A percentile compares a stretch with the other conserved stretches of the same genome.
These are phyloP conservation scores for Aethionema arabicum DNA, from an alignment of 345 rosid genomes.

Conservation along the genomic window DNA sequence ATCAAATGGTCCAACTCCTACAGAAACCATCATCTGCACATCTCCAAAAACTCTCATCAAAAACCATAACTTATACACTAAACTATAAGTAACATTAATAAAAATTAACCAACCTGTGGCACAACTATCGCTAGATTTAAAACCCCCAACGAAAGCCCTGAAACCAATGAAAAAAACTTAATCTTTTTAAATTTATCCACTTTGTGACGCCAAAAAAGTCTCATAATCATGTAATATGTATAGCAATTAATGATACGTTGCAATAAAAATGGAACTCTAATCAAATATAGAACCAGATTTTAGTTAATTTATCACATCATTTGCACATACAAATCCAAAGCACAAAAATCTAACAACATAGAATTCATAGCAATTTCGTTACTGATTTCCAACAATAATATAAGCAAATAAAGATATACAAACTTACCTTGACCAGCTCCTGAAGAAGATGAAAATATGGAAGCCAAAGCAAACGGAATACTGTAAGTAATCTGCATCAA, in stretches of 20 bases:
- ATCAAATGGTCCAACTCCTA: constrained; percentile 65
- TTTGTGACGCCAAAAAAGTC: neutral
- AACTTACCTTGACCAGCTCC: constrained; percentile 82
- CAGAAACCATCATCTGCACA: constrained; percentile 69
- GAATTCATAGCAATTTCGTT: no score
- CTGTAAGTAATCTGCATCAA: constrained; percentile 59
- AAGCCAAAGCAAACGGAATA: constrained; percentile 82
- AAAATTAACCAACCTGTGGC: constrained; percentile 55
- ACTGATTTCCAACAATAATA: no score
- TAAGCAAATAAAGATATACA: neutral
- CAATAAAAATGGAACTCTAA: no score
- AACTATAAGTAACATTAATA: no score
- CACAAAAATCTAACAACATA: no score
- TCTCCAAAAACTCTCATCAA: neutral
- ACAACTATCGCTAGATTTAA: constrained; percentile 74
- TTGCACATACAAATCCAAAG: no score
- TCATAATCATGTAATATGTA: neutral
- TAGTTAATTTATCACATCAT: no score
- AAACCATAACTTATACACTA: no score
- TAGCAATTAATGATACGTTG: neutral
- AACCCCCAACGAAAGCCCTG: constrained; percentile 85
- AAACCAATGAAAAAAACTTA: neutral
- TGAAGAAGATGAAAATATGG: constrained; percentile 55
- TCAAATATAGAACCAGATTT: no score
- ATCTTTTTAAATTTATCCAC: neutral